Evolutionary conservation across 192 early-diverging fungal genomes (phyloP).

Genomic region (Chytriomyces sp.): DNA sequence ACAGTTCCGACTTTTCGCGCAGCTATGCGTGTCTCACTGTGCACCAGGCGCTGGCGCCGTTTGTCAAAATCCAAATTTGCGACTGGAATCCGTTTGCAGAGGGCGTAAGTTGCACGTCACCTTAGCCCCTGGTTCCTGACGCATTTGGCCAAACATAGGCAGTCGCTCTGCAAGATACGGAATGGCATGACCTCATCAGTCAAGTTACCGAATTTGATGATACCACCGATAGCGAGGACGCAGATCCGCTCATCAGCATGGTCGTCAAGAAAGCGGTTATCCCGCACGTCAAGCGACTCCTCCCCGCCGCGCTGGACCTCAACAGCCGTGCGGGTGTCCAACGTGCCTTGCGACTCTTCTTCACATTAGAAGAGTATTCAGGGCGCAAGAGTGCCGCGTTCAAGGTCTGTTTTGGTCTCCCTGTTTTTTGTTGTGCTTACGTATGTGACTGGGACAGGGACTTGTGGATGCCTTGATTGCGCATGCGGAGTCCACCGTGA

Average conservation of each 20-base stretch:
- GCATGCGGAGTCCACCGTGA: not conserved
- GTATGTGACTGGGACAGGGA: not conserved
- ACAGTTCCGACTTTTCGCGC: slow-evolving; percentile 1
- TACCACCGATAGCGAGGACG: not conserved
- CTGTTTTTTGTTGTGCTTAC: not conserved
- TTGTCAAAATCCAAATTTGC: slow-evolving; percentile 26
- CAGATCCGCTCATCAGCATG: not conserved
- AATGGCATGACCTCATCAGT: slow-evolving; percentile 15
- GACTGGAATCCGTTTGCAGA: slow-evolving; percentile 29
- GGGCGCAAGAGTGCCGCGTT: slow-evolving; percentile 11
- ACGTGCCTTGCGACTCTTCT: not conserved
- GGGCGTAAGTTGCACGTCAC: not conserved
- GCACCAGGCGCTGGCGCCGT: slow-evolving; percentile 18
- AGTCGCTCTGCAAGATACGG: not conserved
- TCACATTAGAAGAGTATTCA: slow-evolving; percentile 7
- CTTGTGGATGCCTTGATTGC: slow-evolving; percentile 3
- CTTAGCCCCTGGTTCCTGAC: not conserved
- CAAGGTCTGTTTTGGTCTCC: not conserved
- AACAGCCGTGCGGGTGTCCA: not conserved
- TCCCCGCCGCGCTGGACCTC: slow-evolving; percentile 14
- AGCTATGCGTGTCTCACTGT: slow-evolving; percentile 18
- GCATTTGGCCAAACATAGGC: not conserved
- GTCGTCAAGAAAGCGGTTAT: slow-evolving; percentile 26
- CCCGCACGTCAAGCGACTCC: slow-evolving; percentile 22
- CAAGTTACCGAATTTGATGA: slow-evolving; percentile 19